Conservation (phyloP, 2,329 filamentous ascomycete genomes). For the Fusarium subglutinans region DNA sequence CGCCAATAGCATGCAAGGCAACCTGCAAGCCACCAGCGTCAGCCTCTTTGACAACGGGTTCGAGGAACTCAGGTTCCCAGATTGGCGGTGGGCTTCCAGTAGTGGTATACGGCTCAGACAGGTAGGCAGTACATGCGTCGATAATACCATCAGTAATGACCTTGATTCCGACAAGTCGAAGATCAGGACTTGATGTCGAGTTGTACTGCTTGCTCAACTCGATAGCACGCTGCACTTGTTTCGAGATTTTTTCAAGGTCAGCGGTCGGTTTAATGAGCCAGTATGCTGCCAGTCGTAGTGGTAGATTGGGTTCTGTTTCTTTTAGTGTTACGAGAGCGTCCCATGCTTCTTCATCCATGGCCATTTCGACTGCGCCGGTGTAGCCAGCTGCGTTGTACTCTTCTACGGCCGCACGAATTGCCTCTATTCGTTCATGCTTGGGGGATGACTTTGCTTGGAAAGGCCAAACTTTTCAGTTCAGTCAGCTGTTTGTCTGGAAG, state of each 20-base stretch:
- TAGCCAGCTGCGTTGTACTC: conserved; percentile 62
- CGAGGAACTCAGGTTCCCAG: conserved; percentile 61
- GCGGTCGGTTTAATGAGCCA: conserved; percentile 63
- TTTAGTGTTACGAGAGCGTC: conserved; percentile 56
- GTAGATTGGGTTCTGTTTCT: conserved; percentile 34
- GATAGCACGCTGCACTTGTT: conserved; percentile 60
- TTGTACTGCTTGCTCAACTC: conserved; percentile 51
- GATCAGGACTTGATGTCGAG: conserved; percentile 46
- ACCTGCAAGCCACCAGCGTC: conserved; percentile 63
- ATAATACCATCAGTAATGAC: conserved; percentile 70
- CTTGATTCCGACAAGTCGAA: conserved; percentile 67
- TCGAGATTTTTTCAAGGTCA: conserved; percentile 43
- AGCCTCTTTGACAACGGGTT: conserved; percentile 62
- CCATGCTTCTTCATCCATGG: conserved; percentile 68
- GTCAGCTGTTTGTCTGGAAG: too few species aligned
- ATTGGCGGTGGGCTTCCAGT: conserved; percentile 55
- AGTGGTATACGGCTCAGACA: conserved; percentile 64
- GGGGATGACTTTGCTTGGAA: conserved; percentile 59
- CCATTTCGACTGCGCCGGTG: conserved; percentile 67
- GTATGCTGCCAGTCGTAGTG: conserved; percentile 61
- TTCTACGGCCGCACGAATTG: conserved; percentile 57
- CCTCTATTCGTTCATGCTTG: conserved; percentile 55
- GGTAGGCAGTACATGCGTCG: conserved; percentile 68
- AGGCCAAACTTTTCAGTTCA: conserved; percentile 48
- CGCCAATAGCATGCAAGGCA: conserved; percentile 71